Evolutionary conservation across 2,329 filamentous ascomycete genomes (phyloP), one percentile per base, ranked within the genome.

Genomic region (Fusarium papillatum): DNA sequence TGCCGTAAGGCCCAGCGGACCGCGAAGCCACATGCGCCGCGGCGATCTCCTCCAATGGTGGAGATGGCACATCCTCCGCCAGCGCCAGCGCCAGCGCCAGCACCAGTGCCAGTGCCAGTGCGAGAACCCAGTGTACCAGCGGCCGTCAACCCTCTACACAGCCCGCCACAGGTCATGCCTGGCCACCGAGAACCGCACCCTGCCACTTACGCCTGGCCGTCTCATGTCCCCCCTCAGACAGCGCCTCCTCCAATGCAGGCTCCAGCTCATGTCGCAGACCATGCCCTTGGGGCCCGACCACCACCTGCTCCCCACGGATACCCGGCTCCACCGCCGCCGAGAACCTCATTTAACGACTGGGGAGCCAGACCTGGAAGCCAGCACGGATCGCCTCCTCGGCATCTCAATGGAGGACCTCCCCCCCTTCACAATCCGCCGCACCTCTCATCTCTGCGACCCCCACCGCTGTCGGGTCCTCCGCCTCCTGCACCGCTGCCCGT

Each of bases 1-100:
- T 96, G 94, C 80, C 89, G 87, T 75, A 93, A 90, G 80, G 82
- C 84, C 36, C 88, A 88, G 69, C 87, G 86, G 31, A 85, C 87
- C 65, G 85, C 88, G 75, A 79, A 79, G 29, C 73, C 81, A 14
- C 80, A 81, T 22, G 69, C 69, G 13, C 70, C 76, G 50, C 73
- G 68, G 36, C 74, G 74, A 43, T 76, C 79, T 22, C 71, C 79
- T 48, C 50, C 75, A 7, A 31, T 72, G 24, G 66, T 75, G 36
- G 81, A 81, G 53, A 57, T 72, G 66, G 69, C 75, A 53, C 74
- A 72, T 43, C 70, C 76, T 11, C 67, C 76, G 26, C 46, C 46
- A 50, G 46, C 46, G 22, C 46, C 46, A 50, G 46, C 46, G 22
- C 46, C 46, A 48, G 46, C 24, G 14, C 22, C 46, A 26, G 46